Evolutionary conservation across 495 filamentous ascomycete species (phyloP).

Genomic region (Mytilinidion resinicola): DNA sequence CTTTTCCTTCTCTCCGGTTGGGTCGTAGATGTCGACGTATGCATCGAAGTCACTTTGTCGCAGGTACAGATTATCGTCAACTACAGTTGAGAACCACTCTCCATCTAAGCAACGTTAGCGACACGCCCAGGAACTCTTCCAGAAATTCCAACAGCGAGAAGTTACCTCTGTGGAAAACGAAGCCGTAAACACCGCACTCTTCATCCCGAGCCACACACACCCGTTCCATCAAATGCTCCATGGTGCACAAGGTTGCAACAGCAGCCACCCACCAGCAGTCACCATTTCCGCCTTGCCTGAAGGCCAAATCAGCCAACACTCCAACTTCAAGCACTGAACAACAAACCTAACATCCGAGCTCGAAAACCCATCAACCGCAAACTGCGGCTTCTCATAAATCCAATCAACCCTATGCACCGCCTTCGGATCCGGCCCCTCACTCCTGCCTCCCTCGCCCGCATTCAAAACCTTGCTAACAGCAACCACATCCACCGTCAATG

Average conservation of each 20-base stretch:
- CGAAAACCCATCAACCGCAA: constrained; percentile 24
- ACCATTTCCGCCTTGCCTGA: constrained; percentile 69
- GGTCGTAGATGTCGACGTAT: constrained; percentile 22
- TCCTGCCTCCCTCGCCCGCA: constrained; percentile 4
- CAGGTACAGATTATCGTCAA: constrained; percentile 80
- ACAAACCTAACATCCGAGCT: constrained; percentile 50
- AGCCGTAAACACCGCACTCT: constrained; percentile 82
- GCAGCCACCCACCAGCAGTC: constrained; percentile 93
- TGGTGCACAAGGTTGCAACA: constrained; percentile 73
- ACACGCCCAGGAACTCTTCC: too few relatives aligned
- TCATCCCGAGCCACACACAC: constrained; percentile 79
- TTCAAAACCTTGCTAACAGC: constrained; percentile 42
- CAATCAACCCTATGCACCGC: constrained; percentile 25
- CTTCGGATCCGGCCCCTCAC: constrained; percentile 3
- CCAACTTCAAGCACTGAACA: constrained; percentile 9
- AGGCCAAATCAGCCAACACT: constrained; percentile 43
- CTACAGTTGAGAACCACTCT: constrained; percentile 83
- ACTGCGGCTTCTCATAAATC: constrained; percentile 26
- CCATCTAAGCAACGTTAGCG: constrained; percentile 46
- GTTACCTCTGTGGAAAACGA: constrained; percentile 68
- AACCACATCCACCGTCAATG: constrained; percentile 51
- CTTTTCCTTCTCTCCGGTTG: constrained; percentile 12
- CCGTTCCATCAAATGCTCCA: constrained; percentile 67
- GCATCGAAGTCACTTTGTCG: constrained; percentile 71
- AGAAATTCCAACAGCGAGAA: too few relatives aligned